These are phyloP conservation scores for Russula olivacea DNA, from an alignment of 768 basidiomycete species.

Conservation along the genomic window DNA sequence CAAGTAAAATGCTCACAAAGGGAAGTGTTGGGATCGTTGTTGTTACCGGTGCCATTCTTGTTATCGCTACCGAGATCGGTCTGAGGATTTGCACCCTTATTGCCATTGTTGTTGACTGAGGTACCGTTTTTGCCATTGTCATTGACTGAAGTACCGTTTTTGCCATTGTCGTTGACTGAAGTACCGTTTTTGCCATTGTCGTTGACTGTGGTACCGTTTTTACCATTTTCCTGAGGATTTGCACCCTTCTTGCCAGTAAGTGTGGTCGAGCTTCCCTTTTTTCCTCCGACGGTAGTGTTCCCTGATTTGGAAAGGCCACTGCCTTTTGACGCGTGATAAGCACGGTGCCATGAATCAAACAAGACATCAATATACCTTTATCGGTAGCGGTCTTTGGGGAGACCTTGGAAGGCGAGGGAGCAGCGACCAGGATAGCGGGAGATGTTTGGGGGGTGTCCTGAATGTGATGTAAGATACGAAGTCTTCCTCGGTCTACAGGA, in stretches of 20 bases:
- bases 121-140: too few relatives aligned
- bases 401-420: neutral
- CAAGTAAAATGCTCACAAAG: constrained; percentile 30
- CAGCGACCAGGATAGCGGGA: too few relatives aligned
- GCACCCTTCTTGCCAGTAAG: too few relatives aligned
- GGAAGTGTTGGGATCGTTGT: constrained; percentile 40
- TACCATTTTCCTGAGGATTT: too few relatives aligned
- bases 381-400: too few relatives aligned
- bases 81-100: neutral
- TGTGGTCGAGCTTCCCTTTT: too few relatives aligned
- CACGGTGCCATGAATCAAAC: neutral
- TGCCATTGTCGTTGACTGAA: neutral
- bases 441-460: neutral
- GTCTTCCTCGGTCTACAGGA: neutral
- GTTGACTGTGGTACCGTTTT: too few relatives aligned
- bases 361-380: neutral
- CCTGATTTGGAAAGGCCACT: too few relatives aligned
- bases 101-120: neutral
- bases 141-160: too few relatives aligned
- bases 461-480: neutral
- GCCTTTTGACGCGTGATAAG: neutral
- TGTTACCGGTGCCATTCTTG: neutral
- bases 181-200: neutral
- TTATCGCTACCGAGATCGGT: neutral
- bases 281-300: too few relatives aligned